Percentiles rank a stretch among this genome's conserved stretches.
phyloP scores from a whole-genome alignment of 495 filamentous ascomycete species.

The Collariella sp. region DNA sequence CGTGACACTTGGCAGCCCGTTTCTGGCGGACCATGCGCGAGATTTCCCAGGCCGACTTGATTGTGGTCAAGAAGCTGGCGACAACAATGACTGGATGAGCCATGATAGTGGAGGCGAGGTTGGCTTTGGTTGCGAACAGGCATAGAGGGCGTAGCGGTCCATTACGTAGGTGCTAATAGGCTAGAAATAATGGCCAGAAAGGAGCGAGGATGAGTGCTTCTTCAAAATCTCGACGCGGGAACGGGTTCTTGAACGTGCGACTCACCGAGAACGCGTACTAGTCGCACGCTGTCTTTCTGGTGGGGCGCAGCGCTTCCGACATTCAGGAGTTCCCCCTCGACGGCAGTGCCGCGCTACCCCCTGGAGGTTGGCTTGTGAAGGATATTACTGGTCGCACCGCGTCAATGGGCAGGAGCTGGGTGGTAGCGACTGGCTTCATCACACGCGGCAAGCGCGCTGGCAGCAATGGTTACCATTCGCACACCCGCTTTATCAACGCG shows the following conservation, averaged over 20 bases:
- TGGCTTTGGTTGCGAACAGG: not conserved
- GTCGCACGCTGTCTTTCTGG: slow-evolving; percentile 6
- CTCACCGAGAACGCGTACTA: slow-evolving; percentile 8
- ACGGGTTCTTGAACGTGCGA: slow-evolving; percentile 7
- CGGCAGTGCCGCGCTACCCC: too few species aligned
- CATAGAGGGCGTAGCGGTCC: slow-evolving; percentile 2
- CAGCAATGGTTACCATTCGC: too few species aligned
- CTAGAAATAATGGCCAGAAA: not conserved
- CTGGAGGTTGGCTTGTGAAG: too few species aligned
- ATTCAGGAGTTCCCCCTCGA: too few species aligned
- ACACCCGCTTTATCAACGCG: too few species aligned
- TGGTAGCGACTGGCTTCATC: too few species aligned
- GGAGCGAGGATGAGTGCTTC: not conserved
- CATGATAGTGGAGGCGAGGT: slow-evolving; percentile 5
- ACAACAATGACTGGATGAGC: slow-evolving; percentile 7
- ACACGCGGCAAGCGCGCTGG: too few species aligned
- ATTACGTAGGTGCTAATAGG: slow-evolving; percentile 1
- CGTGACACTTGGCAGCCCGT: slow-evolving; percentile 8
- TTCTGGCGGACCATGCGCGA: slow-evolving; percentile 6
- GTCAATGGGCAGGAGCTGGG: too few species aligned
- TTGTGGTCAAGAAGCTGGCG: slow-evolving; percentile 10
- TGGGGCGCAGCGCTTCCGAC: not conserved
- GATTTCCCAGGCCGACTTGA: slow-evolving; percentile 7
- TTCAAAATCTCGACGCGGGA: not conserved
- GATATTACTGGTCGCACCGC: not conserved